A percentile compares a stretch with the other conserved stretches of the same genome.
Conservation (phyloP, 148 eudicot genomes). For the Nyssa sinensis region DNA sequence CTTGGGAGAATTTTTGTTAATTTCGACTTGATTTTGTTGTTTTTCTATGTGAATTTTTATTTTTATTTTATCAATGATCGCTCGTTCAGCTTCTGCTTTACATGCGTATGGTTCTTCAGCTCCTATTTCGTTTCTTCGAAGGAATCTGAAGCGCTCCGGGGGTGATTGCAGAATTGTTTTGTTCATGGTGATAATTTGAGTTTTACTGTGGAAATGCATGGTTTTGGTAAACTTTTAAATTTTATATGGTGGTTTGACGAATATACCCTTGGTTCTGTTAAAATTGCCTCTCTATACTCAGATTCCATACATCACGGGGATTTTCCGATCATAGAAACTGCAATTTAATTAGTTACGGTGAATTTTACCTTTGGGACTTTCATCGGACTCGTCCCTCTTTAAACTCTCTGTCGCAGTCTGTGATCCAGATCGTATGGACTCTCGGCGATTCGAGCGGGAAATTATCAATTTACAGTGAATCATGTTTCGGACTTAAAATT, state of each 20-base stretch:
- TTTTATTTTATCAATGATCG: background rate
- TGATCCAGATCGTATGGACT: background rate
- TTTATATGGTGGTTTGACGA: background rate
- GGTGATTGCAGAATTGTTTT: background rate
- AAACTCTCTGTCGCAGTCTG: background rate
- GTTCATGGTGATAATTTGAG: background rate
- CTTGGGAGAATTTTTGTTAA: background rate
- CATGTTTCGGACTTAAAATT: background rate
- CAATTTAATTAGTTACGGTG: too few relatives aligned
- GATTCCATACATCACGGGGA: background rate
- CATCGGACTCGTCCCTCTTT: too few relatives aligned
- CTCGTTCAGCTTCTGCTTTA: background rate
- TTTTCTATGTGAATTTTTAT: background rate
- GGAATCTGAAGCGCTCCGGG: background rate
- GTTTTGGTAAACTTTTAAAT: background rate
- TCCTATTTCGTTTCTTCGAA: background rate
- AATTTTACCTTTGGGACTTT: too few relatives aligned
- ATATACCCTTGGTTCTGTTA: background rate
- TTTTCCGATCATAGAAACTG: background rate
- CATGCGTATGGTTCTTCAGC: background rate
- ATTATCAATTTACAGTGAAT: background rate
- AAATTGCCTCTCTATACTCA: background rate
- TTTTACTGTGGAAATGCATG: background rate
- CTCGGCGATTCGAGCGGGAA: background rate
- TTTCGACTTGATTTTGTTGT: constrained; percentile 1